Conservation (phyloP, 768 basidiomycete species). For the Rhodotorula kratochvilovae region DNA sequence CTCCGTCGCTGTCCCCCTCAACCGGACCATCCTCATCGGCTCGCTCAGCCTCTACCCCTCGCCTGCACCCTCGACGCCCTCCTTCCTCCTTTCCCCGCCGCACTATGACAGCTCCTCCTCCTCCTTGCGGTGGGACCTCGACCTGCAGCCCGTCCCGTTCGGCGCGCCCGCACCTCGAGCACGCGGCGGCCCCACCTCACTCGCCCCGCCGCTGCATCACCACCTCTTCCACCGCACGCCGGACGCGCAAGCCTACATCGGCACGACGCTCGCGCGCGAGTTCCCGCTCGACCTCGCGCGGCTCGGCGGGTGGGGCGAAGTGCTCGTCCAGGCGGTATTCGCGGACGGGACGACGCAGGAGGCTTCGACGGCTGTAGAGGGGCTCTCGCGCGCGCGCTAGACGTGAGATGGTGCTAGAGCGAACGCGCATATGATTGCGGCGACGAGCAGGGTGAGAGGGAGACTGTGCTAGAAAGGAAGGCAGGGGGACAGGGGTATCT, state of each 20-base stretch:
- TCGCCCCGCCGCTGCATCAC: background rate
- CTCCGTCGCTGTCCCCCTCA: background rate
- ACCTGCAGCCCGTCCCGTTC: background rate
- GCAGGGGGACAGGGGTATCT: background rate
- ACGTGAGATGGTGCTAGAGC: too few relatives aligned
- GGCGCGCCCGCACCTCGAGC: too few relatives aligned
- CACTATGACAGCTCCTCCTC: background rate
- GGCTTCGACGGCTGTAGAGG: background rate
- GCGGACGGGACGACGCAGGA: background rate
- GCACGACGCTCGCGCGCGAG: background rate
- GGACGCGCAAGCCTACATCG: background rate
- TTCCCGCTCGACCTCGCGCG: background rate
- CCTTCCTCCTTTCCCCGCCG: background rate
- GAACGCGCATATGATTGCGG: background rate
- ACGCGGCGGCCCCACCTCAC: background rate
- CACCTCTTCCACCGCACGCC: constrained; percentile 1
- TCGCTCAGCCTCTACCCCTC: background rate
- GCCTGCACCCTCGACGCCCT: background rate
- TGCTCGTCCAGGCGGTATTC: background rate
- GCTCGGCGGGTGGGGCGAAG: background rate
- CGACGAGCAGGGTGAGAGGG: too few relatives aligned
- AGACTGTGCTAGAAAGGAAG: too few relatives aligned
- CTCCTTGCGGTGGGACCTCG: background rate
- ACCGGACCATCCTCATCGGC: background rate
- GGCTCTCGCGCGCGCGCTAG: background rate